Evolutionary conservation across 2,329 filamentous ascomycete genomes (phyloP), one percentile per base, ranked within the genome.

Genomic region (Fusarium sp.): DNA sequence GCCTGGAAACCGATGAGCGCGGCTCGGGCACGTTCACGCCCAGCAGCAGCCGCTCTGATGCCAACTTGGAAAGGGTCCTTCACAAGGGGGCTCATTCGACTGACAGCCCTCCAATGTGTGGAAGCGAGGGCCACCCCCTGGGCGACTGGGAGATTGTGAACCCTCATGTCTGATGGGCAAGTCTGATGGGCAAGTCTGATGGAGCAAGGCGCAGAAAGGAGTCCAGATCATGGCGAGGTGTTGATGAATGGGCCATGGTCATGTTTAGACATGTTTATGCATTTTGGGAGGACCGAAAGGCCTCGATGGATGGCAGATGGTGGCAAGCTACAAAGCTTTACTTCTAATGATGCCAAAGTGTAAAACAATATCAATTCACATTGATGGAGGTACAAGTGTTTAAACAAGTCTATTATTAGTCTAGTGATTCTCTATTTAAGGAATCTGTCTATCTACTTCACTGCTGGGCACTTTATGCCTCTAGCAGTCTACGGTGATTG

Each of bases 321-420:
- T 29, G 65, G 62, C 43, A 52, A 67, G 59, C 41, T 61, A 56
- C 63, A 58, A 56, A 64, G 59, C 68, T 61, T 73, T 56, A 62
- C 66, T 29, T 50, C 62, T 63, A 50, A 64, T 73, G 62, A 73
- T 74, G 68, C 65, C 63, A 73, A 35, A 72, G 72, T 64, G 69
- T 75, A 67, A 27, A 56, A 69, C 58, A 45, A 24, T 22, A 67
- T 10, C 33, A 35, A 57, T 69, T 57, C 6, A 37, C 52, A n/a
- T 52, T n/a, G 48, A 18, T n/a, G 48, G 54, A 45, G 37, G 27
- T 20, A 29, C 18, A 43, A 33, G 16, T 37, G 48, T 52, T 52
- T 10, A 22, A 18, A 27, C 27, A 14, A 35, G 14, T 18, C 27
- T 24, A 50, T 62, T 52, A 43, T 20, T 20, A 29, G 48, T 52